Percentiles rank a stretch among this genome's conserved stretches.
Evolutionary conservation across 148 eudicot genomes (phyloP).

Genomic region (Talinum fruticosum): DNA sequence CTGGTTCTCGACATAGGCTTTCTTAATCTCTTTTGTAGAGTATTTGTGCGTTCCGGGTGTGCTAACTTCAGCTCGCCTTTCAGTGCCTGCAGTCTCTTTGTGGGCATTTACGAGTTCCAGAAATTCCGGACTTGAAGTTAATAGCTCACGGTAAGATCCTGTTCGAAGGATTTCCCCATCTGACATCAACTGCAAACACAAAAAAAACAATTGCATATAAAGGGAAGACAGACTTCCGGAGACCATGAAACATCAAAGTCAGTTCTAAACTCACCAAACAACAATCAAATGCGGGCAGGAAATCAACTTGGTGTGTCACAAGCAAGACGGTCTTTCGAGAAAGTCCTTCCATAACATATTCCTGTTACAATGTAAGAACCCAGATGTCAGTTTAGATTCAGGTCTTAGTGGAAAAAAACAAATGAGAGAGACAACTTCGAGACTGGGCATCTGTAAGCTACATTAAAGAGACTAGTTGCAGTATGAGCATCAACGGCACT

Average conservation of each 20-base stretch:
- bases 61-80: constrained; percentile 39
- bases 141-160: constrained; percentile 55
- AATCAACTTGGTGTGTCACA: constrained; percentile 98
- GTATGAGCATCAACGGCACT: constrained; percentile 99
- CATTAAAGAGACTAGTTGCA: constrained; percentile 78
- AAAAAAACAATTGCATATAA: not conserved
- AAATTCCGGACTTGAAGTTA: constrained; percentile 67
- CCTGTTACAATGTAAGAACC: constrained; percentile 41
- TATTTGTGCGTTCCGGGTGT: constrained; percentile 25
- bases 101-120: constrained; percentile 78
- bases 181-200: constrained; percentile 64
- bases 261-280: constrained; percentile 60
- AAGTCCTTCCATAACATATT: constrained; percentile 80
- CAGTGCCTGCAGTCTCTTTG: constrained; percentile 83
- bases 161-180: constrained; percentile 71
- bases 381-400: not conserved
- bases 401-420: not conserved
- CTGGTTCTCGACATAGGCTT: constrained; percentile 28
- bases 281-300: constrained; percentile 80
- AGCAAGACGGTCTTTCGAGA: constrained; percentile 74
- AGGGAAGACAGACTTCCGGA: not conserved
- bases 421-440: not conserved
- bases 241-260: not conserved
- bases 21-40: constrained; percentile 45
- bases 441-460: constrained; percentile 16